phyloP scores from a whole-genome alignment of 495 filamentous ascomycete genomes.

The Podospora pseudoanserina region DNA sequence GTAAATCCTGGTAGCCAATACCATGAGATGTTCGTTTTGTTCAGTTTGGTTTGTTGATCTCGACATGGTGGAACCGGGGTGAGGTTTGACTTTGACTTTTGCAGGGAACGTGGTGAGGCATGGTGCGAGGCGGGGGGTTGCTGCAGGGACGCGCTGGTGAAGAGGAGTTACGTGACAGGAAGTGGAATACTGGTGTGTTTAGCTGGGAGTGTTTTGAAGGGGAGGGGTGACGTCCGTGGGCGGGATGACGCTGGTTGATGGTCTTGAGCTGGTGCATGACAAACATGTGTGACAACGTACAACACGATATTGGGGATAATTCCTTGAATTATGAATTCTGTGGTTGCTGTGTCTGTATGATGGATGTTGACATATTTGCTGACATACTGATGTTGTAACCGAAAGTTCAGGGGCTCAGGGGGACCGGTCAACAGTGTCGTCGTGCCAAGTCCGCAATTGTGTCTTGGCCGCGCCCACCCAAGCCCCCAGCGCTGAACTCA shows the following conservation, averaged over 20 bases:
- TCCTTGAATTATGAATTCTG: neutral
- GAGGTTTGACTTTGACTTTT: slow-evolving; percentile 11
- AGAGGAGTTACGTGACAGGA: neutral
- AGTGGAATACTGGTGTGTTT: neutral
- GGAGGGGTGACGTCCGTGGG: neutral
- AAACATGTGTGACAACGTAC: neutral
- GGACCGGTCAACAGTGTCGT: neutral
- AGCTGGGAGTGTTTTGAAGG: neutral
- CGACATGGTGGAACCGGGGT: slow-evolving; percentile 16
- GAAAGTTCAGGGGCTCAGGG: neutral
- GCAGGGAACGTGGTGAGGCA: slow-evolving; percentile 9
- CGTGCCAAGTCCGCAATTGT: neutral
- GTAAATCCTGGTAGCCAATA: slow-evolving; percentile 17
- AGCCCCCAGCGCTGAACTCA: neutral
- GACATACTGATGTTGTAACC: neutral
- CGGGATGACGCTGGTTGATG: slow-evolving; percentile 1
- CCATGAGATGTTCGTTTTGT: slow-evolving; percentile 5
- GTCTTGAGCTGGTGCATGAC: neutral
- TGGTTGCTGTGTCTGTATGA: neutral
- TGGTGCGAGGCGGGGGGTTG: neutral
- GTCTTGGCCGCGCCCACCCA: neutral
- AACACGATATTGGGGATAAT: too few relatives aligned
- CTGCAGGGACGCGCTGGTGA: neutral
- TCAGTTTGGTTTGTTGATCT: slow-evolving; percentile 19
- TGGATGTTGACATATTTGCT: neutral